Evolutionary conservation across 306 rosid genomes (phyloP).

Genomic region (Gleditsia sinensis): DNA sequence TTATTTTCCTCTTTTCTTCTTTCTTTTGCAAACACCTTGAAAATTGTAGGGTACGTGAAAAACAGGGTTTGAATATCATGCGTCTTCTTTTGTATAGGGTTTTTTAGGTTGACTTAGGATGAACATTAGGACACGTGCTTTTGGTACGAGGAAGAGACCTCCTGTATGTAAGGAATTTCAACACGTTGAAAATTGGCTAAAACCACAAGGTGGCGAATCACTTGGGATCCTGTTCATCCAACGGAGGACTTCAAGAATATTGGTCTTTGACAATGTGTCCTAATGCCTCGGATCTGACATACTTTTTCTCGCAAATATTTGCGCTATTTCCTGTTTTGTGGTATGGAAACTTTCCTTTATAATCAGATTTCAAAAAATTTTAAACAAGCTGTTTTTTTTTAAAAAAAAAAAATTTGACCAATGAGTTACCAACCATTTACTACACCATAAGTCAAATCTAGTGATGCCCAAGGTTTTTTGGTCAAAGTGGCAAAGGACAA

Average conservation of each 20-base stretch:
- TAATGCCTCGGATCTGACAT: too few species aligned
- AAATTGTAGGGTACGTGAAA: not conserved
- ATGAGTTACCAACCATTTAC: too few species aligned
- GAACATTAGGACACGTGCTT: constrained; percentile 19
- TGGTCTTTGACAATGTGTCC: too few species aligned
- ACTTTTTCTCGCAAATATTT: not conserved
- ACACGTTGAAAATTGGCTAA: constrained; percentile 26
- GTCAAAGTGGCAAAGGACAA: too few species aligned
- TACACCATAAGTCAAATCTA: too few species aligned
- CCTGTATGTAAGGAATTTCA: constrained; percentile 31
- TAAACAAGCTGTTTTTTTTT: too few species aligned
- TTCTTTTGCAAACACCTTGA: constrained; percentile 8
- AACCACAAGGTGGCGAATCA: not conserved
- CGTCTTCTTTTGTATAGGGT: not conserved
- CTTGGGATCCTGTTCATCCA: not conserved
- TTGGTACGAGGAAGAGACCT: constrained; percentile 13
- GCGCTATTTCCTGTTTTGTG: not conserved
- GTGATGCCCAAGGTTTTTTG: too few species aligned
- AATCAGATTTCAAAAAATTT: too few species aligned
- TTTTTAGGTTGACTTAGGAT: constrained; percentile 5
- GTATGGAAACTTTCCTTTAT: not conserved
- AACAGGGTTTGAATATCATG: not conserved
- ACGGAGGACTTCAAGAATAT: not conserved
- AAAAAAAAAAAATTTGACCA: too few species aligned
- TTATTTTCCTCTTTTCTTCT: not conserved